Conservation (phyloP, 2,329 filamentous ascomycete species). For the Ophiocordyceps polyrhachis-furcata region DNA sequence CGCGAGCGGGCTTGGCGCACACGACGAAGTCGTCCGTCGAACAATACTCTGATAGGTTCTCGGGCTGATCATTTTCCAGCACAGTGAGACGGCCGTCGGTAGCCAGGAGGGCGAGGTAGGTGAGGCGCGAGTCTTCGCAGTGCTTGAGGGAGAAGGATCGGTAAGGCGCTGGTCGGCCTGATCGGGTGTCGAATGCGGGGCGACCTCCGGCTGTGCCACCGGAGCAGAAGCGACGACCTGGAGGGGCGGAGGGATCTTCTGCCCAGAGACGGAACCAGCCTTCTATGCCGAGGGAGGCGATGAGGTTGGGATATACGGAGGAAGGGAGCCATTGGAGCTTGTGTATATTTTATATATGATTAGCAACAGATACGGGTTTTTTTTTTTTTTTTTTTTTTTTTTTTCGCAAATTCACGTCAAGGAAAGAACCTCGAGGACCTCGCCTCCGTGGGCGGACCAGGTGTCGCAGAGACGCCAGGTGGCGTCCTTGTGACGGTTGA, state of each 20-base stretch:
- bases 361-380: too few relatives aligned
- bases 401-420: too few relatives aligned
- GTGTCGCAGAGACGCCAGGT: constrained; percentile 68
- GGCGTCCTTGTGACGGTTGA: constrained; percentile 63
- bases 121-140: constrained; percentile 62
- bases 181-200: constrained; percentile 36
- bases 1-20: constrained; percentile 49
- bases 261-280: constrained; percentile 85
- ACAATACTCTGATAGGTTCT: constrained; percentile 60
- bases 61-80: constrained; percentile 71
- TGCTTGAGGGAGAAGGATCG: constrained; percentile 72
- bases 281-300: constrained; percentile 78
- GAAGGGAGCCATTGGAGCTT: constrained; percentile 91
- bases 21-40: constrained; percentile 61
- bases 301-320: constrained; percentile 66
- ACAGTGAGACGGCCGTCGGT: constrained; percentile 64
- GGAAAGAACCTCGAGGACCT: constrained; percentile 52
- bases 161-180: constrained; percentile 38
- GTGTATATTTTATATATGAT: neutral
- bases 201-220: constrained; percentile 28
- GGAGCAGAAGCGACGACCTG: constrained; percentile 64
- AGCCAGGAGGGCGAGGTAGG: constrained; percentile 69
- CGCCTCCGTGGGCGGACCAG: constrained; percentile 78
- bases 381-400: too few relatives aligned
- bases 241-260: constrained; percentile 66